Base-by-base conservation (phyloP, 805 yeast species). In the Myxozyma monticola region DNA sequence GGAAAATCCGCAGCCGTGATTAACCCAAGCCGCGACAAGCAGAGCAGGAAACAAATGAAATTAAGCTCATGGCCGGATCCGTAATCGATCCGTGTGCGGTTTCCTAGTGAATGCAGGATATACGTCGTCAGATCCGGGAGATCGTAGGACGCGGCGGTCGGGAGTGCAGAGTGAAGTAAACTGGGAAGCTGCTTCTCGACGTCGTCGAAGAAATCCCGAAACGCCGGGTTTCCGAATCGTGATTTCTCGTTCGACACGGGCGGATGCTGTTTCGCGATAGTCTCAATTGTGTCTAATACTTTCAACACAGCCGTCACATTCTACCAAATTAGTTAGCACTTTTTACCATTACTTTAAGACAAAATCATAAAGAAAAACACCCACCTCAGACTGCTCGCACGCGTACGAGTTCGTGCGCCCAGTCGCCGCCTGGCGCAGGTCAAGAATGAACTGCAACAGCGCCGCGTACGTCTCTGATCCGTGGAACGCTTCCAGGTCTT, bases 41-140 rank as follows among this genome's bases (percentile, higher is more conserved):
- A 84, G 46, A 77, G 73, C 57, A 83, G 73, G 65, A 79, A 85
- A 57, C 83, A 76, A 5, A 90, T 60, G 66, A 91, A 89, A 63
- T 88, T 88, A 46, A 93, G 72, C 65, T 93, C 99, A 65, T 93
- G 99, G 25, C 99, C 99, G 5, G 96, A 87, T 1, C 99, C 99
- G 66, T 89, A 93, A 68, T 93, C 99, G 24, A 93, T 88, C 67
- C 99, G 75, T 5, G 78, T 74, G 52, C 85, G 73, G 57, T 88
- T 83, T 0, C 99, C 99, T 79, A 89, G 91, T 1, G 90, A 77
- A 60, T 88, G 85, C 14, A 66, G 60, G 17, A 91, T 69, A 62
- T 91, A 91, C 2, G 71, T 66, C 0, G 74, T 53, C 2, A 86
- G 52, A 58, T 87, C 90, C 2, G 28, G 22, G 7, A 31, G 4